A percentile compares a stretch with the other conserved stretches of the same genome.
These are phyloP conservation scores for Pyrenula aspistea DNA, from an alignment of 495 filamentous ascomycete species.

Conservation along the genomic window DNA sequence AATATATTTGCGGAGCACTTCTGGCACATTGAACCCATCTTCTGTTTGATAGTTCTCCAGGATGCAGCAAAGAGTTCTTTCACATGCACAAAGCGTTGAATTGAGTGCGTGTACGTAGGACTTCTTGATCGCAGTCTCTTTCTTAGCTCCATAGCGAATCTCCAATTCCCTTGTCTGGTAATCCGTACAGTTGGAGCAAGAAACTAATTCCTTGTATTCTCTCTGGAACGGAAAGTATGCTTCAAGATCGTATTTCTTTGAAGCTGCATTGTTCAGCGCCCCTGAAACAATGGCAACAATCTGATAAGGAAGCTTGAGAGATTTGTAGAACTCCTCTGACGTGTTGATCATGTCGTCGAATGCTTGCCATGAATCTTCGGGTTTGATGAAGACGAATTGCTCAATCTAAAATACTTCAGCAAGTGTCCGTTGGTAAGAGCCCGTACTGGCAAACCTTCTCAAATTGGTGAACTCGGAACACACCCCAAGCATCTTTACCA, in stretches of 20 bases:
- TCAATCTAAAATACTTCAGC: conserved; percentile 46
- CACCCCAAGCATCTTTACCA: conserved; percentile 94
- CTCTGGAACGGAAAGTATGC: conserved; percentile 95
- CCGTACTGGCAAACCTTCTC: conserved; percentile 54
- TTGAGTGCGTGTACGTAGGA: conserved; percentile 92
- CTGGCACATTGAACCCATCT: conserved; percentile 75
- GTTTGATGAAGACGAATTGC: conserved; percentile 88
- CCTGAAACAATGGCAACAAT: conserved; percentile 90
- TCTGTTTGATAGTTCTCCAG: conserved; percentile 95
- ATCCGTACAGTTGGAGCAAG: conserved; percentile 91
- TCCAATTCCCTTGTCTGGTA: conserved; percentile 85
- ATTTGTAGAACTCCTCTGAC: conserved; percentile 91
- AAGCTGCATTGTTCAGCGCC: conserved; percentile 83
- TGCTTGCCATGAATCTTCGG: conserved; percentile 86
- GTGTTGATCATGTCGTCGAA: conserved; percentile 86
- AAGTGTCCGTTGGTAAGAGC: neutral
- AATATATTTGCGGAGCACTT: conserved; percentile 82
- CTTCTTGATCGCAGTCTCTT: conserved; percentile 69
- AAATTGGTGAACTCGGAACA: conserved; percentile 97
- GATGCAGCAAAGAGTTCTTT: conserved; percentile 85
- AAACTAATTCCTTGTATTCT: conserved; percentile 96
- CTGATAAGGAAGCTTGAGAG: conserved; percentile 76
- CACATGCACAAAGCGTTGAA: conserved; percentile 83
- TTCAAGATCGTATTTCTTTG: conserved; percentile 93
- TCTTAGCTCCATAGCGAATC: conserved; percentile 72